Percentiles rank a stretch among this genome's conserved stretches.
These are phyloP conservation scores for Brassica incana DNA, from an alignment of 345 rosid species.

Conservation along the genomic window DNA sequence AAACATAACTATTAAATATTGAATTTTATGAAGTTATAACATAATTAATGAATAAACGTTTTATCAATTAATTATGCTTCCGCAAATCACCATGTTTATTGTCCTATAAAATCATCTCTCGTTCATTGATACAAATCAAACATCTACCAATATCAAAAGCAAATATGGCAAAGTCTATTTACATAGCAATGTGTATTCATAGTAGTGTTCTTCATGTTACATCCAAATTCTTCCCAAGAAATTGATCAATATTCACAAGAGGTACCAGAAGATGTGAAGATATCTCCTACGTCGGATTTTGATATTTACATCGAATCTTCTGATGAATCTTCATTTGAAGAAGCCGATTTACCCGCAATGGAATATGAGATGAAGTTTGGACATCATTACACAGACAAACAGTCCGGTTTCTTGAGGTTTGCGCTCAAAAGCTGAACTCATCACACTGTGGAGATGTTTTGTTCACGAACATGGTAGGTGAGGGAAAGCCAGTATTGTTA, in stretches of 20 bases:
- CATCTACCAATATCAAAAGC: conserved; percentile 4
- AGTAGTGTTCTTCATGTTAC: not conserved
- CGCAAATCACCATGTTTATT: not conserved
- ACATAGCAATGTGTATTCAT: not conserved
- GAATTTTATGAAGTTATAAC: not conserved
- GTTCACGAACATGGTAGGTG: not conserved
- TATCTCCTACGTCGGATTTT: conserved; percentile 9
- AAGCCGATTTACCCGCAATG: conserved; percentile 4
- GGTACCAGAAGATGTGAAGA: not conserved
- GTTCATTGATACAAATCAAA: not conserved
- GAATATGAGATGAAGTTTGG: not conserved
- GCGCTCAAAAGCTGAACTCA: not conserved
- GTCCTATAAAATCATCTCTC: not conserved
- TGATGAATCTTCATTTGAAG: not conserved
- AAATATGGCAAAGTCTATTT: conserved; percentile 26
- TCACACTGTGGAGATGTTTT: conserved; percentile 1
- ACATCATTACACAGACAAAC: not conserved
- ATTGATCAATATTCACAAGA: not conserved
- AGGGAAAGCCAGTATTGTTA: not conserved
- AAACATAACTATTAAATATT: not conserved
- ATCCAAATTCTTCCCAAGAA: not conserved
- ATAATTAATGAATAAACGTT: conserved; percentile 3
- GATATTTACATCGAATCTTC: conserved; percentile 8
- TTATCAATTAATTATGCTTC: not conserved
- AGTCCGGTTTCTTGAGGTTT: not conserved